These are phyloP conservation scores for Cytospora schulzeri DNA, from an alignment of 2,329 filamentous ascomycete species.

Conservation along the genomic window DNA sequence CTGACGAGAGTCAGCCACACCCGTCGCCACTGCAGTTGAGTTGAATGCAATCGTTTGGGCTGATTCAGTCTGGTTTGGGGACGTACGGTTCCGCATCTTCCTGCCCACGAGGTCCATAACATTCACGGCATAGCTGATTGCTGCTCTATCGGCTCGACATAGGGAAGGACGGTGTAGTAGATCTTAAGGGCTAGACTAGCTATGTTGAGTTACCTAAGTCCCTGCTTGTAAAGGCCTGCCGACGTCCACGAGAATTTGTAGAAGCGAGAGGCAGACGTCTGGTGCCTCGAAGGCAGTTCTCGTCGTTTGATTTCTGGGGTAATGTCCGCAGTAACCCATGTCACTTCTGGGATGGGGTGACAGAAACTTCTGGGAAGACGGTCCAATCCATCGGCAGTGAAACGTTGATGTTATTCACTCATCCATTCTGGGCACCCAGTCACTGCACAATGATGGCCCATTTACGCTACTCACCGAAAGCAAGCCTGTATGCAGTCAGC, in stretches of 20 bases:
- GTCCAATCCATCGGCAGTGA: too few relatives aligned
- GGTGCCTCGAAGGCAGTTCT: background rate
- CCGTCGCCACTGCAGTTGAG: background rate
- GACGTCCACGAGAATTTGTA: background rate
- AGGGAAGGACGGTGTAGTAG: background rate
- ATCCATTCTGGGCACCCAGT: too few relatives aligned
- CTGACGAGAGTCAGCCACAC: background rate
- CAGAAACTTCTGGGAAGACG: background rate
- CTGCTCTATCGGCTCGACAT: background rate
- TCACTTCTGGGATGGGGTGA: too few relatives aligned
- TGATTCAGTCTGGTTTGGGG: background rate
- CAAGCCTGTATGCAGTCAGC: too few relatives aligned
- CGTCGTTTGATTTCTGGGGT: too few relatives aligned
- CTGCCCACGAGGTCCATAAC: background rate
- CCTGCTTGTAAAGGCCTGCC: background rate
- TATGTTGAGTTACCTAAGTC: too few relatives aligned
- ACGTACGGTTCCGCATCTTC: background rate
- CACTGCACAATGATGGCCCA: too few relatives aligned
- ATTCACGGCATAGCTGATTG: background rate
- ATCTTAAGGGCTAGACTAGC: background rate
- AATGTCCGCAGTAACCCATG: too few relatives aligned
- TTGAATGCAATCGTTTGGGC: background rate
- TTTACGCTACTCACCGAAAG: too few relatives aligned
- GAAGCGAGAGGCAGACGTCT: background rate
- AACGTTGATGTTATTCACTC: too few relatives aligned